Percentiles rank a stretch among this genome's conserved stretches.
Evolutionary conservation across 2,329 filamentous ascomycete species (phyloP).

Genomic region (Colletotrichum coccodes): DNA sequence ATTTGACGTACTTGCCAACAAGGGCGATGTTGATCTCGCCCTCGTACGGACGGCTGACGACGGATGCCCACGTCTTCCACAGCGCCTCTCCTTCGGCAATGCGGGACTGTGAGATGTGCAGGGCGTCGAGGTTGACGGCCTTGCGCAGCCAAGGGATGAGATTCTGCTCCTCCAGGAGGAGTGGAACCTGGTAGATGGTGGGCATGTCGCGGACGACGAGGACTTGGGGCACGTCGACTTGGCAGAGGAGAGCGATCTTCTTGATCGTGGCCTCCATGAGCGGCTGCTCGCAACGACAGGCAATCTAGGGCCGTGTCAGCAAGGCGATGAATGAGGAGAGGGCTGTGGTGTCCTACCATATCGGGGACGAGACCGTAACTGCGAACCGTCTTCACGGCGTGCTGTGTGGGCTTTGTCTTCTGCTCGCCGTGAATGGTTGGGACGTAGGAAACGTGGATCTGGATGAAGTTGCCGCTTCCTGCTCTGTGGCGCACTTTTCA

Average conservation of each 20-base stretch:
- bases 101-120: conserved; percentile 62
- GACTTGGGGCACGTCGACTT: conserved; percentile 86
- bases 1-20: conserved; percentile 90
- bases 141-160: conserved; percentile 74
- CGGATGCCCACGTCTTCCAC: conserved; percentile 74
- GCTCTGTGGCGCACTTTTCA: conserved; percentile 68
- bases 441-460: conserved; percentile 90
- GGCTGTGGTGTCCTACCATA: conserved; percentile 60
- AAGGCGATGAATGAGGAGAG: neutral
- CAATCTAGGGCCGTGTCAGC: conserved; percentile 68
- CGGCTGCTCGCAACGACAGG: conserved; percentile 86
- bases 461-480: conserved; percentile 83
- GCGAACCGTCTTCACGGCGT: conserved; percentile 85
- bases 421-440: conserved; percentile 78
- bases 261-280: conserved; percentile 79
- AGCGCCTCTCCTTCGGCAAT: conserved; percentile 64
- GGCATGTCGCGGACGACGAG: conserved; percentile 90
- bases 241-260: conserved; percentile 91
- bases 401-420: conserved; percentile 97
- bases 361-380: conserved; percentile 81
- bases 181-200: conserved; percentile 92
- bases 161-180: conserved; percentile 87
- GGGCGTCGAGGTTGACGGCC: conserved; percentile 71
- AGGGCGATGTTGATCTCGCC: conserved; percentile 84
- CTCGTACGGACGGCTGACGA: conserved; percentile 72